phyloP scores from a whole-genome alignment of 2,329 filamentous ascomycete species.

The Xylaria hypoxylon region DNA sequence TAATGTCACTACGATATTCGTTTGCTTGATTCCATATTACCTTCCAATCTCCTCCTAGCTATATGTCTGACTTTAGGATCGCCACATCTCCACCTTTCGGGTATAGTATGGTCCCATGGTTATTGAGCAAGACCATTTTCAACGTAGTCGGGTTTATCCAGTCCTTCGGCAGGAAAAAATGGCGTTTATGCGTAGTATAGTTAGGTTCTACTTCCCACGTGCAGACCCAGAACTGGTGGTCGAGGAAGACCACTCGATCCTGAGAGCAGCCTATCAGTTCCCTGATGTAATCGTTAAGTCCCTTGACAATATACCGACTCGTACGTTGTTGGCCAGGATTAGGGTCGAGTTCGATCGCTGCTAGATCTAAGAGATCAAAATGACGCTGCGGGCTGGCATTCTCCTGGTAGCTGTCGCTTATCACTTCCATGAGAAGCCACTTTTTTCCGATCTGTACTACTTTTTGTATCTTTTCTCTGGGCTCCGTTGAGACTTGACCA shows the following conservation, averaged over 20 bases:
- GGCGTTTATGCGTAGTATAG: slow-evolving; percentile 1
- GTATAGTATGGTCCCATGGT: slow-evolving; percentile 10
- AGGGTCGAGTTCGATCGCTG: background rate
- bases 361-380: background rate
- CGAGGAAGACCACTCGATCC: slow-evolving; percentile 17
- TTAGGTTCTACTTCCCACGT: background rate
- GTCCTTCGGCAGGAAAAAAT: slow-evolving; percentile 14
- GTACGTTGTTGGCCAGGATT: background rate
- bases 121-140: background rate
- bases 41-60: no score
- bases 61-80: background rate
- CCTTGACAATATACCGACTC: background rate
- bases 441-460: background rate
- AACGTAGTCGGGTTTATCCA: slow-evolving; percentile 3
- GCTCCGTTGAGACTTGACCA: background rate
- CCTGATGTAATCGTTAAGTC: background rate
- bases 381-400: background rate
- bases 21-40: no score
- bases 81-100: slow-evolving; percentile 1
- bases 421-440: background rate
- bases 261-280: slow-evolving; percentile 13
- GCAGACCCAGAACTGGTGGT: slow-evolving; percentile 11
- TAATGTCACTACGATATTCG: no score
- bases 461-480: background rate
- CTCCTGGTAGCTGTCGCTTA: background rate